A percentile compares a stretch with the other conserved stretches of the same genome.
phyloP scores from a whole-genome alignment of 192 early-diverging fungal genomes.

The Mortierella alpina region DNA sequence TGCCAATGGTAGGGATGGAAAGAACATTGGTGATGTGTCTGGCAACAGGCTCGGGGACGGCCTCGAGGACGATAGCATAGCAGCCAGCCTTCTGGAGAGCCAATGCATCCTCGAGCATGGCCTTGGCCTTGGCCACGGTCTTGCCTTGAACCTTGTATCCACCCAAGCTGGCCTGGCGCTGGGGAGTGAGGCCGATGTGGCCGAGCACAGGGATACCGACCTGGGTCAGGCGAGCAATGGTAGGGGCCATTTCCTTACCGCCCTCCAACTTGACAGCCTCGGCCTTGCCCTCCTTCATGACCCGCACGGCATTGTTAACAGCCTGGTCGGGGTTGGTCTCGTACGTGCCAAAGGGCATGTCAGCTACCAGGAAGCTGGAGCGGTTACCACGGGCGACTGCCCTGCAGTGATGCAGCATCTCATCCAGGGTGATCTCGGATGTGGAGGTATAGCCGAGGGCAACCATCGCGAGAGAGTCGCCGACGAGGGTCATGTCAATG shows the following conservation, averaged over 20 bases:
- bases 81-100: conserved; percentile 93
- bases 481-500: conserved; percentile 91
- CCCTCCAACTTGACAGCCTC: conserved; percentile 98
- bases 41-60: conserved; percentile 91
- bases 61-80: conserved; percentile 92
- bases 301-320: conserved; percentile 80
- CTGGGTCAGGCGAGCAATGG: conserved; percentile 78
- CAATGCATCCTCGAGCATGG: conserved; percentile 86
- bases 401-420: conserved; percentile 96
- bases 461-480: conserved; percentile 98
- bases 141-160: conserved; percentile 95
- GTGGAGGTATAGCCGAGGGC: conserved; percentile 90
- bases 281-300: conserved; percentile 89
- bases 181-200: conserved; percentile 96
- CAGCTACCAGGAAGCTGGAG: conserved; percentile 84
- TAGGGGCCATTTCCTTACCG: conserved; percentile 85
- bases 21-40: conserved; percentile 83
- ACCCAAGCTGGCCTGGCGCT: conserved; percentile 86
- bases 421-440: conserved; percentile 88
- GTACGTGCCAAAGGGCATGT: conserved; percentile 95
- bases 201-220: conserved; percentile 95
- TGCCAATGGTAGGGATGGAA: conserved; percentile 94
- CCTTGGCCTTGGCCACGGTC: conserved; percentile 77
- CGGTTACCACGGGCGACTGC: conserved; percentile 88
- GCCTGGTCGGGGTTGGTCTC: conserved; percentile 81